Conservation (phyloP, 1,284 basidiomycete genomes). For the Mycosarcoma mackinlayi region DNA sequence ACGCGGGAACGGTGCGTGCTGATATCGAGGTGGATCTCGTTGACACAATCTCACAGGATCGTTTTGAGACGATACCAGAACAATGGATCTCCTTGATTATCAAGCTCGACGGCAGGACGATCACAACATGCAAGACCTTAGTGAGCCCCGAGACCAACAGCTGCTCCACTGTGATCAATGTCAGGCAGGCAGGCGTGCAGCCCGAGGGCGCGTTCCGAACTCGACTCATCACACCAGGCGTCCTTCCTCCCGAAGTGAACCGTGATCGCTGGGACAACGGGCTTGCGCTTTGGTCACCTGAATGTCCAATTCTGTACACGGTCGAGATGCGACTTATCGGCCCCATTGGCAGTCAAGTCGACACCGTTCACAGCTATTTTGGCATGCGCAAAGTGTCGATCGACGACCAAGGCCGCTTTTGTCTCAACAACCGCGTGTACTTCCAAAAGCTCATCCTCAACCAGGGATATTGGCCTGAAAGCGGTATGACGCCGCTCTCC, state of each 20-base stretch:
- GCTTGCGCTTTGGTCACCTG: constrained; percentile 48
- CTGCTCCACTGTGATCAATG: constrained; percentile 26
- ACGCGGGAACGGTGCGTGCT: constrained; percentile 41
- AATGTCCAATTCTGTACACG: constrained; percentile 44
- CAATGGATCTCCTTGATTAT: constrained; percentile 12
- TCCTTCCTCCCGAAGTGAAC: constrained; percentile 35
- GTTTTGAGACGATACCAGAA: not conserved
- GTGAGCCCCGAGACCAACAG: constrained; percentile 20
- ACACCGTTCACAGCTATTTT: constrained; percentile 41
- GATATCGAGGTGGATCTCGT: constrained; percentile 25
- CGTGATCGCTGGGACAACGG: constrained; percentile 50
- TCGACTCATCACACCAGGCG: constrained; percentile 12
- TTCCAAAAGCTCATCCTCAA: constrained; percentile 52
- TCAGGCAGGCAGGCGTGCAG: constrained; percentile 18
- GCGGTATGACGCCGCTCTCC: constrained; percentile 35
- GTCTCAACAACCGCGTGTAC: constrained; percentile 51
- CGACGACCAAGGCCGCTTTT: constrained; percentile 41
- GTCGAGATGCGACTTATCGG: constrained; percentile 24
- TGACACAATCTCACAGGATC: not conserved
- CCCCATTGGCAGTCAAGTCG: not conserved
- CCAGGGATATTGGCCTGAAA: constrained; percentile 52
- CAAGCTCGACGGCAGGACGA: constrained; percentile 7
- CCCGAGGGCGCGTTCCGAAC: constrained; percentile 18
- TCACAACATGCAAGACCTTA: constrained; percentile 1
- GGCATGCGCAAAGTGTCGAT: constrained; percentile 57